A percentile compares a stretch with the other conserved stretches of the same genome.
Conservation (phyloP, 2,329 filamentous ascomycete genomes). For the Alternaria sp. region DNA sequence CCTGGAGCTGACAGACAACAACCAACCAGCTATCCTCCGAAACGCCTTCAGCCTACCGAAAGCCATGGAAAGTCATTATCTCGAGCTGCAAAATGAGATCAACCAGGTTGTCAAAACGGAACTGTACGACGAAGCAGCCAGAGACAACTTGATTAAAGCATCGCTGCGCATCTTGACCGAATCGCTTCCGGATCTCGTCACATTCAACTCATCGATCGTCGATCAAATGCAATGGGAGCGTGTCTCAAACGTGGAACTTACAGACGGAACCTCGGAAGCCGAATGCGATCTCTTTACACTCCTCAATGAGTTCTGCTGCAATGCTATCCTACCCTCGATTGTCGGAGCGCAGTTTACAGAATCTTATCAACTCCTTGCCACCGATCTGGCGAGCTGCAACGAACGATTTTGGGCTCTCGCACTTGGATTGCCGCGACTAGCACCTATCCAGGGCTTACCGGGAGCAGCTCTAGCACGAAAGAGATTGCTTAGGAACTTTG, state of each 20-base stretch:
- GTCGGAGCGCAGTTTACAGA: slow-evolving; percentile 59
- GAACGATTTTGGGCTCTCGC: slow-evolving; percentile 60
- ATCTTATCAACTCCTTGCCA: slow-evolving; percentile 52
- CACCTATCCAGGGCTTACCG: slow-evolving; percentile 57
- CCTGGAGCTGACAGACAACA: slow-evolving; percentile 28
- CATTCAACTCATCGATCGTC: slow-evolving; percentile 64
- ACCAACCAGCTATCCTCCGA: slow-evolving; percentile 28
- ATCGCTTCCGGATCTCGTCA: slow-evolving; percentile 63
- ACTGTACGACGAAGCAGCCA: slow-evolving; percentile 56
- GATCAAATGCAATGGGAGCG: slow-evolving; percentile 70
- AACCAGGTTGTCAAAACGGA: slow-evolving; percentile 45
- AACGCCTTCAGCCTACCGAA: slow-evolving; percentile 41
- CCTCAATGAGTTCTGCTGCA: slow-evolving; percentile 63
- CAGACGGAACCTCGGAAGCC: slow-evolving; percentile 53
- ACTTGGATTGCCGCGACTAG: slow-evolving; percentile 62
- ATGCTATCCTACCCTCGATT: slow-evolving; percentile 56
- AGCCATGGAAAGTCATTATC: slow-evolving; percentile 23
- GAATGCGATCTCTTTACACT: slow-evolving; percentile 56
- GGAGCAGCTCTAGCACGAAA: slow-evolving; percentile 43
- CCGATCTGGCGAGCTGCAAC: slow-evolving; percentile 64
- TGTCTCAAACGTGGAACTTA: slow-evolving; percentile 53
- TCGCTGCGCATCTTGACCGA: slow-evolving; percentile 41
- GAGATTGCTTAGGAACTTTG: slow-evolving; percentile 36
- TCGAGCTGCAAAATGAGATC: slow-evolving; percentile 38
- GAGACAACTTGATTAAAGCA: slow-evolving; percentile 48